Percentiles rank a stretch among this genome's conserved stretches.
Evolutionary conservation across 106 monocot species (phyloP).

Genomic region (Acanthochlamys bracteata): DNA sequence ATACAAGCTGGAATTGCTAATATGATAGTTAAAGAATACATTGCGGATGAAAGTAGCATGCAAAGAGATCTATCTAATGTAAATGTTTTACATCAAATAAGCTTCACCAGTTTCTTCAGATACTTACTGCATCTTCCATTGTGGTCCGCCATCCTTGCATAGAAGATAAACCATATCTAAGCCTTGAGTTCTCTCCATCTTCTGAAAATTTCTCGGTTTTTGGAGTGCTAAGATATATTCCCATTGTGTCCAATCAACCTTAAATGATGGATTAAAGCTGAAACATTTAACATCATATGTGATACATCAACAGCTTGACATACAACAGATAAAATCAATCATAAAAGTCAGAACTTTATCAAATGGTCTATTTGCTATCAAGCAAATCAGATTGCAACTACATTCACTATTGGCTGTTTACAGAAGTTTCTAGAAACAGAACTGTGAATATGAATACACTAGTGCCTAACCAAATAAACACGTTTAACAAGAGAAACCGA

Average conservation of each 20-base stretch:
- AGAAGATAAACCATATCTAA: constrained; percentile 52
- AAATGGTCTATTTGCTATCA: too few species aligned
- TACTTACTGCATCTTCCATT: constrained; percentile 79
- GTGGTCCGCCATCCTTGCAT: constrained; percentile 79
- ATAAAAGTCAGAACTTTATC: too few species aligned
- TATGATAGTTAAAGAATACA: too few species aligned
- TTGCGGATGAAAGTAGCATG: background rate
- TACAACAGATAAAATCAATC: background rate
- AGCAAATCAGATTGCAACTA: too few species aligned
- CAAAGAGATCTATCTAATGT: background rate
- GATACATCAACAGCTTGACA: background rate
- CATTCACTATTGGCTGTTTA: too few species aligned
- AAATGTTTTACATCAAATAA: background rate
- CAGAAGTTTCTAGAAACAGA: too few species aligned
- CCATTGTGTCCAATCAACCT: constrained; percentile 28
- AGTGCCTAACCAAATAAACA: too few species aligned
- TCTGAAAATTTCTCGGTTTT: constrained; percentile 72
- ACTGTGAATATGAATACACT: too few species aligned
- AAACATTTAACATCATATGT: background rate
- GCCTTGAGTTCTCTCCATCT: constrained; percentile 54
- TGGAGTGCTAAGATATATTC: constrained; percentile 67
- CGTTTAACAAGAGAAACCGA: too few species aligned
- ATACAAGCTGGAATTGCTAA: too few species aligned
- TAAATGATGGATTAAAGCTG: background rate
- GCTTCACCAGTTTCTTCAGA: background rate